Conservation (phyloP, 441 rosid genomes). For the Heliophila coronopifolia region DNA sequence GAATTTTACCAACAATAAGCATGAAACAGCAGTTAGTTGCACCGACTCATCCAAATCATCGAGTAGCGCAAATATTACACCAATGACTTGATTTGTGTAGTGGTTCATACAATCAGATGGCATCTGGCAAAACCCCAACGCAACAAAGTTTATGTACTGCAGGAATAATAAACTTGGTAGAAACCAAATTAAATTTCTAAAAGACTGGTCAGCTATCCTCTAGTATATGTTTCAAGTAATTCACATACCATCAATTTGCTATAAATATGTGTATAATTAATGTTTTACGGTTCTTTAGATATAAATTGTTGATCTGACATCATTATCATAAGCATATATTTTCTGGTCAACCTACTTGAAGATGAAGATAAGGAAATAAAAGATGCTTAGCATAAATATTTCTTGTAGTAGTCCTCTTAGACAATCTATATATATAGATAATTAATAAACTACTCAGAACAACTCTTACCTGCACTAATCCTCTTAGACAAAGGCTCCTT, state of each 20-base stretch:
- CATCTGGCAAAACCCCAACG: constrained; percentile 47
- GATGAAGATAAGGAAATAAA: background rate
- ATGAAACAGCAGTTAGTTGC: constrained; percentile 91
- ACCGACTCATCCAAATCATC: constrained; percentile 91
- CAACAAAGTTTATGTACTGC: constrained; percentile 5
- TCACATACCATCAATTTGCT: constrained; percentile 2
- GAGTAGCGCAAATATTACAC: constrained; percentile 83
- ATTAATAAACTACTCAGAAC: constrained; percentile 7
- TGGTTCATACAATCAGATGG: constrained; percentile 72
- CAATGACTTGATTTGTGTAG: constrained; percentile 77
- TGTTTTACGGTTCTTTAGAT: background rate
- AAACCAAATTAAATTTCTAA: background rate
- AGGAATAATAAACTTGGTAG: constrained; percentile 10
- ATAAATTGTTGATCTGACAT: background rate
- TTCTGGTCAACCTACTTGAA: background rate
- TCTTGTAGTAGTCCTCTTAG: constrained; percentile 12
- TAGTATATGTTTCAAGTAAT: constrained; percentile 3
- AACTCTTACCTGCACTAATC: constrained; percentile 76
- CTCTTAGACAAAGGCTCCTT: constrained; percentile 90
- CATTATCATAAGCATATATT: background rate
- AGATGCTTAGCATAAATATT: background rate
- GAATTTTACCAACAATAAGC: constrained; percentile 62
- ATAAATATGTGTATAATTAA: background rate
- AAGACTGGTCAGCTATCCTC: constrained; percentile 1
- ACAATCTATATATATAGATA: constrained; percentile 11